Evolutionary conservation across 208 protist genomes (phyloP).

Genomic region (Wallacemonas sp.): DNA sequence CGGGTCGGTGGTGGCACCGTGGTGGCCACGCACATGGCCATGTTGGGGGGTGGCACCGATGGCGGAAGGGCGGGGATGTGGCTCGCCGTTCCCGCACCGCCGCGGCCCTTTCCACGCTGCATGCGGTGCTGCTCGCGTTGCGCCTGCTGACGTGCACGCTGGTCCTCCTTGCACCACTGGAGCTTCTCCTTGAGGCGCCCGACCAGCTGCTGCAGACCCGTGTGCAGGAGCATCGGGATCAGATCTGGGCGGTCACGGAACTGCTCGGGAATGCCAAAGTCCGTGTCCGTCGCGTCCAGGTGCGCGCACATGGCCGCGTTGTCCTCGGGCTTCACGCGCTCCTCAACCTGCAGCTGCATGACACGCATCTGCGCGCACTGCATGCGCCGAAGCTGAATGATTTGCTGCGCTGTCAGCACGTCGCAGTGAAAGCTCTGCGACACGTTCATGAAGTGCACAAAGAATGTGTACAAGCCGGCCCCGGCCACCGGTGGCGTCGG

Average conservation of each 20-base stretch:
- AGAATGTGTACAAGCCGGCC: conserved; percentile 22
- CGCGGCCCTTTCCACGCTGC: no score
- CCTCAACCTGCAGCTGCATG: conserved; percentile 60
- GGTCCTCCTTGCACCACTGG: neutral
- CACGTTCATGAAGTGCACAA: conserved; percentile 48
- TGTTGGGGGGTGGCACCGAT: neutral
- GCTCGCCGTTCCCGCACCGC: no score
- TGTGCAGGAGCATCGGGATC: conserved; percentile 53
- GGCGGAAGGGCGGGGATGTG: neutral
- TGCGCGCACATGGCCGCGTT: conserved; percentile 33
- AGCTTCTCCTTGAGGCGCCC: conserved; percentile 33
- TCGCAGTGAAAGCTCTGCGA: conserved; percentile 54
- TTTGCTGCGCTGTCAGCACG: conserved; percentile 52
- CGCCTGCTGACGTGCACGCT: neutral
- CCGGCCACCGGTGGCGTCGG: no score
- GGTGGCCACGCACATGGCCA: neutral
- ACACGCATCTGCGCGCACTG: conserved; percentile 64
- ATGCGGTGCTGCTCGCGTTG: conserved; percentile 30
- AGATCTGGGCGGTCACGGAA: conserved; percentile 37
- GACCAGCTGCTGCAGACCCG: conserved; percentile 41
- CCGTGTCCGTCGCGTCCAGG: conserved; percentile 33
- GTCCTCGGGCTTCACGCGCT: conserved; percentile 37
- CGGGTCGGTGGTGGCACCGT: conserved; percentile 3
- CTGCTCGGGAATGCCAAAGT: conserved; percentile 71
- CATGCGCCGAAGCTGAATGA: conserved; percentile 74